These are phyloP conservation scores for Alternaria consortialis DNA, from an alignment of 2,329 filamentous ascomycete species.

Conservation along the genomic window DNA sequence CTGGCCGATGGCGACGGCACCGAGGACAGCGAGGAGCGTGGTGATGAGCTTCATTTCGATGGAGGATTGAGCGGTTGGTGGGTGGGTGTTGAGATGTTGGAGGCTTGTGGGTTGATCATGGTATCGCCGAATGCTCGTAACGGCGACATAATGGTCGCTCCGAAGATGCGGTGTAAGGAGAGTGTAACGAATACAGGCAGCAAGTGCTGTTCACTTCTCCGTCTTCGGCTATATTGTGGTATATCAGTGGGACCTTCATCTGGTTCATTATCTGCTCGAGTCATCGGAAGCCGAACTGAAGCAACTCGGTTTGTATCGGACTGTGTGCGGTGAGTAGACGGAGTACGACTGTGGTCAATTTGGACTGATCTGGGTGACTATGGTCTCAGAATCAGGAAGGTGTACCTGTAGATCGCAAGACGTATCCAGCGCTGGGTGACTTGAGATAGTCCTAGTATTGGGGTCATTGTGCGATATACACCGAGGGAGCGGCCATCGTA, in stretches of 20 bases:
- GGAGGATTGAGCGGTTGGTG: neutral
- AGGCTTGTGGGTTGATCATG: neutral
- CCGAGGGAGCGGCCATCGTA: neutral
- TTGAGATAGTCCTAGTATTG: neutral
- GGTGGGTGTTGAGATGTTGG: neutral
- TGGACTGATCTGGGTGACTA: neutral
- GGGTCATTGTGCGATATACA: neutral
- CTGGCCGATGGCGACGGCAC: conserved; percentile 14
- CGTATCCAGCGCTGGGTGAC: neutral
- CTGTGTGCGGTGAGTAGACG: neutral
- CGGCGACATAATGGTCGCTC: neutral
- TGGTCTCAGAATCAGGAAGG: neutral
- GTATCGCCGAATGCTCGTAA: neutral
- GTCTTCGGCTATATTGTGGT: neutral
- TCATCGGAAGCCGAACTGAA: neutral
- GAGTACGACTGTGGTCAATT: neutral
- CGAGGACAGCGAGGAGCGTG: conserved; percentile 13
- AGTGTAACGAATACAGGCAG: neutral
- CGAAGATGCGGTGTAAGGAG: neutral
- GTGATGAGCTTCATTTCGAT: conserved; percentile 14
- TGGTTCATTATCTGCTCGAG: neutral
- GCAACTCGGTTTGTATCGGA: too few species aligned
- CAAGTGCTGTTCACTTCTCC: neutral
- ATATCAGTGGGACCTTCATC: neutral
- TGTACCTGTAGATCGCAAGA: neutral